Evolutionary conservation across 2,329 filamentous ascomycete species (phyloP).

Genomic region (Thyridium curvatum): DNA sequence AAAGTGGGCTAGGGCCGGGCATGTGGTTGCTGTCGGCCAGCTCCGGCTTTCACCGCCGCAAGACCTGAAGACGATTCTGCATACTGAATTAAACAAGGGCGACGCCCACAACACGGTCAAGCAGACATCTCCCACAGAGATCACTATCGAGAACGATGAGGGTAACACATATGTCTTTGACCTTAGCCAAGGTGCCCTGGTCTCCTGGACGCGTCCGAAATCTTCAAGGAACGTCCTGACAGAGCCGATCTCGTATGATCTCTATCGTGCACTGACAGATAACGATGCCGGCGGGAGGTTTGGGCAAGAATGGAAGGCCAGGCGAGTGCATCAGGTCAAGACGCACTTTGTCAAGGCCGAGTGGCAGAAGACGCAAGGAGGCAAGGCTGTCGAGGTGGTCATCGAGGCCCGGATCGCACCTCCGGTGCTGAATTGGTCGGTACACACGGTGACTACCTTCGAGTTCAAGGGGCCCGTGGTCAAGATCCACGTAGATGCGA

Average conservation of each 20-base stretch:
- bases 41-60: conserved; percentile 25
- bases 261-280: conserved; percentile 62
- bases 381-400: conserved; percentile 30
- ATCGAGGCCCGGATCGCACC: conserved; percentile 53
- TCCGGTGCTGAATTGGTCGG: conserved; percentile 56
- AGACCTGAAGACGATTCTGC: conserved; percentile 9
- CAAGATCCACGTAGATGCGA: conserved; percentile 41
- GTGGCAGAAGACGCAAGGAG: conserved; percentile 22
- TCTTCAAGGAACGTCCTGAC: conserved; percentile 32
- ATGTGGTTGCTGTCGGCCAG: conserved; percentile 46
- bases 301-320: conserved; percentile 50
- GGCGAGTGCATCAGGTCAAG: conserved; percentile 34
- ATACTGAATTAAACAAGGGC: conserved; percentile 6
- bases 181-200: conserved; percentile 25
- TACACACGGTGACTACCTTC: conserved; percentile 46
- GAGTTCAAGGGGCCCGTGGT: conserved; percentile 43
- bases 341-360: conserved; percentile 29
- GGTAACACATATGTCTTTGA: no score
- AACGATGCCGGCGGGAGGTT: conserved; percentile 53
- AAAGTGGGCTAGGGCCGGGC: conserved; percentile 44
- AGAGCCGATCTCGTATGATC: conserved; percentile 38
- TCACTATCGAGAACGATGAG: conserved; percentile 13
- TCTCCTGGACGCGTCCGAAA: conserved; percentile 29
- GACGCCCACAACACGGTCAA: not conserved
- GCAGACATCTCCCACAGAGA: conserved; percentile 11